Evolutionary conservation across 768 basidiomycete species (phyloP).

Genomic region (Mycena pura): DNA sequence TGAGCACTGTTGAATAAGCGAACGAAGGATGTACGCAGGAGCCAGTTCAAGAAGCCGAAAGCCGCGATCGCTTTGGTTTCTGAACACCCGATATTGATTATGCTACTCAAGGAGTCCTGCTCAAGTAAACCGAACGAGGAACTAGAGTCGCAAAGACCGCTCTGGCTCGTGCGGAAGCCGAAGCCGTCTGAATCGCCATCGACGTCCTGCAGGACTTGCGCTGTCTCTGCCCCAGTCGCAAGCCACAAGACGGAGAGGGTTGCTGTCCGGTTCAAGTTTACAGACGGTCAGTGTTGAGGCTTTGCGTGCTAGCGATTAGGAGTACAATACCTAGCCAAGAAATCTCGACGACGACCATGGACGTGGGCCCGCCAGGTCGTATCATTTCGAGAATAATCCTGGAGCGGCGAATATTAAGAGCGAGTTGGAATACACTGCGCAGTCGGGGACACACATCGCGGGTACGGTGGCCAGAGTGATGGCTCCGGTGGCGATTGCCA

Average conservation of each 20-base stretch:
- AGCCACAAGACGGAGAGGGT: constrained; percentile 49
- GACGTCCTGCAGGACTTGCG: too few relatives aligned
- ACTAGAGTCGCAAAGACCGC: not conserved
- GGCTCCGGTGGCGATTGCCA: constrained; percentile 35
- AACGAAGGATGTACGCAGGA: constrained; percentile 38
- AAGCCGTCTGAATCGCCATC: too few relatives aligned
- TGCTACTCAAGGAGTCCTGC: too few relatives aligned
- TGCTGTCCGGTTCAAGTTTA: too few relatives aligned
- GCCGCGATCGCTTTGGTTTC: constrained; percentile 40
- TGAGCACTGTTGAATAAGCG: too few relatives aligned
- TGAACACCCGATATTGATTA: too few relatives aligned
- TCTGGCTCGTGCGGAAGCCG: too few relatives aligned
- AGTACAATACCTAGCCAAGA: constrained; percentile 44
- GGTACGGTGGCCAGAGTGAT: constrained; percentile 38
- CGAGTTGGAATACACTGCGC: not conserved
- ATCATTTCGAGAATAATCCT: constrained; percentile 44
- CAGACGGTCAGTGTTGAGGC: too few relatives aligned
- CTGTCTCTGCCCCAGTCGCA: constrained; percentile 39
- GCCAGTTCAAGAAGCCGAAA: constrained; percentile 45
- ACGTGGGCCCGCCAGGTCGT: constrained; percentile 44
- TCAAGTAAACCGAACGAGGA: not conserved
- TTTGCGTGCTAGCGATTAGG: too few relatives aligned
- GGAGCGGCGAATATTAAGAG: not conserved
- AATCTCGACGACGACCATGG: constrained; percentile 46
- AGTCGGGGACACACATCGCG: constrained; percentile 31